These are phyloP conservation scores for Solanum hybrid DNA, from an alignment of 305 asterid genomes.

Conservation along the genomic window DNA sequence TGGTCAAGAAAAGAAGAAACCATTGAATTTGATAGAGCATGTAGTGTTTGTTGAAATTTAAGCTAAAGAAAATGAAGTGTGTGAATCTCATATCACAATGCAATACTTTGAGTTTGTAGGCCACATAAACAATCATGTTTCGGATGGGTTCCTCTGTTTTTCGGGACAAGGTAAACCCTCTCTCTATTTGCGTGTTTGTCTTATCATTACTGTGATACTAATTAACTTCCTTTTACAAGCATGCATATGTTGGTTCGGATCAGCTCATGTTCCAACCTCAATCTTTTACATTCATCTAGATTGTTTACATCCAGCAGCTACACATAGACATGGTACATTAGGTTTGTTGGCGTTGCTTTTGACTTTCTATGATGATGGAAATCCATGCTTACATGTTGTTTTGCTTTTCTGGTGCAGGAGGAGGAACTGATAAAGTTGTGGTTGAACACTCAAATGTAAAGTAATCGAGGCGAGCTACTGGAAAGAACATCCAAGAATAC, in stretches of 20 bases:
- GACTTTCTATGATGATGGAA: not conserved
- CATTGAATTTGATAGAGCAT: no score
- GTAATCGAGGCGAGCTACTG: conserved; percentile 53
- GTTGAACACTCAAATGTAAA: conserved; percentile 34
- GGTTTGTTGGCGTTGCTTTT: not conserved
- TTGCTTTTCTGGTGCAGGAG: not conserved
- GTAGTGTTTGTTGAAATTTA: no score
- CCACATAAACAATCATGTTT: not conserved
- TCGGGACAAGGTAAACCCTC: not conserved
- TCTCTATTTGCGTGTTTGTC: no score
- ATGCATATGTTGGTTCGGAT: no score
- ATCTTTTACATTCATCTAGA: not conserved
- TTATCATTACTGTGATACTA: no score
- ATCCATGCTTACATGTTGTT: not conserved
- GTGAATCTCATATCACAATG: no score
- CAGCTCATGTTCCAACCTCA: no score
- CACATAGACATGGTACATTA: not conserved
- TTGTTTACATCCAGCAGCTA: not conserved
- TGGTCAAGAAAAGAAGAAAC: not conserved
- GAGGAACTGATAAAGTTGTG: conserved; percentile 13
- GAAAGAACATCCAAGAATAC: conserved; percentile 51
- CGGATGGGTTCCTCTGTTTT: not conserved
- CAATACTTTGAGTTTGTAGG: no score
- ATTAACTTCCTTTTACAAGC: no score
- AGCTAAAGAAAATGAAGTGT: no score